These are phyloP conservation scores for Thalassiosira livingstoniorum DNA, from an alignment of 352 stramenopile genomes.

Conservation along the genomic window DNA sequence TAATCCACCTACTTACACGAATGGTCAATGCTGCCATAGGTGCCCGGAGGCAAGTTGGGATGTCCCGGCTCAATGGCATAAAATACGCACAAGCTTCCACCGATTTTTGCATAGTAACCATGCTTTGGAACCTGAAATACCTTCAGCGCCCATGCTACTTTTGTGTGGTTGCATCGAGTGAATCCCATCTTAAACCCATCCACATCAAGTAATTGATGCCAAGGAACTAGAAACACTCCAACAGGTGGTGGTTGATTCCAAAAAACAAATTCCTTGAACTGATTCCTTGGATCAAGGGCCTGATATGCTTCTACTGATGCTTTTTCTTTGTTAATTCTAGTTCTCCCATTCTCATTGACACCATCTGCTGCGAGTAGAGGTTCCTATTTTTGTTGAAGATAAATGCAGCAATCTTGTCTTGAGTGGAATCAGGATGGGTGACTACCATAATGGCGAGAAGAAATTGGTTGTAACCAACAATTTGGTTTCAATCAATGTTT, in stretches of 20 bases:
- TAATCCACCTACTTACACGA: neutral
- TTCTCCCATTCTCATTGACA: conserved; percentile 1
- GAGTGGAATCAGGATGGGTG: conserved; percentile 8
- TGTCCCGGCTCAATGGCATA: neutral
- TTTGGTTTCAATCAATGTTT: neutral
- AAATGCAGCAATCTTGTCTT: conserved; percentile 14
- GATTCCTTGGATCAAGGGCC: neutral
- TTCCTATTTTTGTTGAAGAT: conserved; percentile 1
- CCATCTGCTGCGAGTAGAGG: neutral
- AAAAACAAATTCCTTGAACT: conserved; percentile 11
- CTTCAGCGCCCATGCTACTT: neutral
- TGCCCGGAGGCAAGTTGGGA: neutral
- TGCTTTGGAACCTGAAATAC: neutral
- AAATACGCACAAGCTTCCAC: neutral
- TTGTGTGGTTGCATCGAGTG: neutral
- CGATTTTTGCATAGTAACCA: neutral
- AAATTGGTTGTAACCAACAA: conserved; percentile 1
- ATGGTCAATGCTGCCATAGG: neutral
- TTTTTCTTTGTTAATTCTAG: conserved; percentile 14
- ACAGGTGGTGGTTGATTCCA: neutral
- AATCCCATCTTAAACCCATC: neutral
- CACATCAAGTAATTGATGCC: neutral
- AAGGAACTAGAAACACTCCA: neutral
- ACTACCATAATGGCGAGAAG: conserved; percentile 1
- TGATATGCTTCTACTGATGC: conserved; percentile 20